Conservation (phyloP, 1,139 yeast species). For the Yamadazyma taylorii region DNA sequence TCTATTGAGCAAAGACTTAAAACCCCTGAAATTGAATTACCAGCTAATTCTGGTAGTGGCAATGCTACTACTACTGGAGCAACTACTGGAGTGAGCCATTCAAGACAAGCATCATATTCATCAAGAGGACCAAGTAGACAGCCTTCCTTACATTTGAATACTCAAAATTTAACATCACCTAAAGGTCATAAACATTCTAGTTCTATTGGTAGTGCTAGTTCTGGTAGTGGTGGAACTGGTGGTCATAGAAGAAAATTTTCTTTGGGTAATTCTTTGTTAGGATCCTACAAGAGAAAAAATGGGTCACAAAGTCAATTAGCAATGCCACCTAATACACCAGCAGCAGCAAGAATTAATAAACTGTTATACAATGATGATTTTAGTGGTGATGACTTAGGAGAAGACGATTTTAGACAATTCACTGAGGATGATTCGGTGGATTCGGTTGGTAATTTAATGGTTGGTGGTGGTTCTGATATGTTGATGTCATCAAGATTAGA, state of each 20-base stretch:
- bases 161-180: constrained; percentile 21
- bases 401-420: constrained; percentile 24
- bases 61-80: constrained; percentile 15
- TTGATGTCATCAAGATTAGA: constrained; percentile 59
- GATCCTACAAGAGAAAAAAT: constrained; percentile 46
- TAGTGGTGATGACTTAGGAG: constrained; percentile 25
- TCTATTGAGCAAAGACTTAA: constrained; percentile 26
- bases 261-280: constrained; percentile 53
- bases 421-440: constrained; percentile 64
- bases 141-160: constrained; percentile 37
- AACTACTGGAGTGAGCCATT: background rate
- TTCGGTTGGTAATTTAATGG: constrained; percentile 49
- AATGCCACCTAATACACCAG: constrained; percentile 53
- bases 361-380: constrained; percentile 44
- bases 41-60: constrained; percentile 12
- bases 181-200: constrained; percentile 24
- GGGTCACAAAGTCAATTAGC: constrained; percentile 44
- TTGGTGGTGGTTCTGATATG: constrained; percentile 66
- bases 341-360: constrained; percentile 43
- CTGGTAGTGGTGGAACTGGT: constrained; percentile 20
- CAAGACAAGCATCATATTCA: constrained; percentile 3
- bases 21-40: constrained; percentile 26
- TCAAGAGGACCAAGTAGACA: constrained; percentile 35
- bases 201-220: constrained; percentile 18
- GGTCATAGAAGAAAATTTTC: constrained; percentile 64